Conservation (phyloP, 257 asterid species). For the Osmanthus fragrans region DNA sequence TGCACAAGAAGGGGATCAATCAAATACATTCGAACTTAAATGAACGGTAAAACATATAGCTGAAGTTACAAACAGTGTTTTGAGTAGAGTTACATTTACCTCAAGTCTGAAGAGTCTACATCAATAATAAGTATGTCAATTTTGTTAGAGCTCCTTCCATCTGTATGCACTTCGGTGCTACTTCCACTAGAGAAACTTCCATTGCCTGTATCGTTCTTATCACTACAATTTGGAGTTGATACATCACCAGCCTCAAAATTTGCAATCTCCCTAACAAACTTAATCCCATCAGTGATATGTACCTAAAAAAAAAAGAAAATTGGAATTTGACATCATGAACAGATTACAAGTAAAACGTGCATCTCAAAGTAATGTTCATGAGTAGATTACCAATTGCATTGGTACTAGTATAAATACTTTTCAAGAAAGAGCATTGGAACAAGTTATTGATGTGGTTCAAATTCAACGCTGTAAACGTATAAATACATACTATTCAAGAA, state of each 20-base stretch:
- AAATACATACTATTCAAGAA: neutral
- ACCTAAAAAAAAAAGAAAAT: conserved; percentile 38
- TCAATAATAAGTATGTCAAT: conserved; percentile 77
- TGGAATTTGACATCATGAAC: neutral
- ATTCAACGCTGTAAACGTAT: neutral
- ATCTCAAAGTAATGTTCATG: neutral
- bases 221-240: conserved; percentile 21
- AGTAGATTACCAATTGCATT: neutral
- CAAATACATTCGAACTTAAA: conserved; percentile 3
- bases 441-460: neutral
- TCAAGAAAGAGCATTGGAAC: neutral
- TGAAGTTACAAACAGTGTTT: neutral
- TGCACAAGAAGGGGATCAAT: conserved; percentile 34
- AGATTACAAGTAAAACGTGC: neutral
- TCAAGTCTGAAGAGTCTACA: conserved; percentile 86
- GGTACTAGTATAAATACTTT: neutral
- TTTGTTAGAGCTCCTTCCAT: conserved; percentile 32
- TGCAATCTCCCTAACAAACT: conserved; percentile 55
- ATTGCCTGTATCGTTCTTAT: conserved; percentile 14
- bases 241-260: conserved; percentile 35
- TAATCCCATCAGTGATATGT: conserved; percentile 68
- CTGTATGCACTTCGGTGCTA: conserved; percentile 28
- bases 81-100: conserved; percentile 40
- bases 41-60: neutral
- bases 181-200: conserved; percentile 22